These are phyloP conservation scores for Aphanoascus verrucosus DNA, from an alignment of 2,329 filamentous ascomycete genomes.

Conservation along the genomic window DNA sequence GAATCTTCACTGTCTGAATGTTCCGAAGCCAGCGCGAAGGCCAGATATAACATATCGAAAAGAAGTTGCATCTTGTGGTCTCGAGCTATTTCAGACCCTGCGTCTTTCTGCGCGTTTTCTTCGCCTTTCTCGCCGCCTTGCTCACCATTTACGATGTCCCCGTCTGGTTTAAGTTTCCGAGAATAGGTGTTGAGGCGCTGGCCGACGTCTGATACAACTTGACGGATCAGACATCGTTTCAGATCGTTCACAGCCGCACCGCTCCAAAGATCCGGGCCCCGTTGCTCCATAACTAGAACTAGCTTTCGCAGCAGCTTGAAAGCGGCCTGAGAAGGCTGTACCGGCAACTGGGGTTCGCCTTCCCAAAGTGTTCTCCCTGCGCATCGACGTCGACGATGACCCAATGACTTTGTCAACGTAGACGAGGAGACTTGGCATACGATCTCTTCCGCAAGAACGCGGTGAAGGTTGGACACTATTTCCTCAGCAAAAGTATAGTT, in stretches of 20 bases:
- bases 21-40: conserved; percentile 32
- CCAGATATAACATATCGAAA: conserved; percentile 30
- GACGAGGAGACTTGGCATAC: conserved; percentile 38
- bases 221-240: conserved; percentile 47
- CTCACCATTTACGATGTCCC: neutral
- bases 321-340: conserved; percentile 62
- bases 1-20: neutral
- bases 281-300: conserved; percentile 54
- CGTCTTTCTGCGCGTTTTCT: conserved; percentile 4
- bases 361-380: conserved; percentile 66
- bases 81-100: conserved; percentile 4
- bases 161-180: neutral
- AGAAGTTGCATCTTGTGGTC: conserved; percentile 32
- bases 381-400: conserved; percentile 41
- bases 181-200: neutral
- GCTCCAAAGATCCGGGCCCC: conserved; percentile 74
- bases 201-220: conserved; percentile 33
- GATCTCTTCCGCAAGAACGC: conserved; percentile 47
- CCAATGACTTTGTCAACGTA: conserved; percentile 30
- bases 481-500: conserved; percentile 45
- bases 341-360: conserved; percentile 60
- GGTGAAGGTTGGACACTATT: conserved; percentile 55
- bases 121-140: conserved; percentile 1
- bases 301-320: conserved; percentile 63
- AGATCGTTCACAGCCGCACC: conserved; percentile 52